A percentile compares a stretch with the other conserved stretches of the same genome.
Evolutionary conservation across 768 basidiomycete genomes (phyloP).

Genomic region (Steccherinum ochraceum): DNA sequence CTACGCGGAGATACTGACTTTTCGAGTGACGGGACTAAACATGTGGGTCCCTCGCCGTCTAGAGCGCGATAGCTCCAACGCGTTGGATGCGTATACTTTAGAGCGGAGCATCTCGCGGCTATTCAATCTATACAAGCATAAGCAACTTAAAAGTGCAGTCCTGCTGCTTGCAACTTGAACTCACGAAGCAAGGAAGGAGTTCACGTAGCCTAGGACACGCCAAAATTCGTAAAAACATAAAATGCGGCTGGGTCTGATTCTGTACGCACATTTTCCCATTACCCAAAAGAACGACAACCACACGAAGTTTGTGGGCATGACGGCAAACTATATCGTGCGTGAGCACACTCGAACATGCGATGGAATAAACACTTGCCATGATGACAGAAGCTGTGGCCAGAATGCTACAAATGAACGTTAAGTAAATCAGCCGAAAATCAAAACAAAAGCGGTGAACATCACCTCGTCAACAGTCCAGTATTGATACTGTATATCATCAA

Average conservation of each 20-base stretch:
- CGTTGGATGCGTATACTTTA: neutral
- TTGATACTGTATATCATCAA: slow-evolving; percentile 14
- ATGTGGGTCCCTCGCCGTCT: neutral
- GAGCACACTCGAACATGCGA: neutral
- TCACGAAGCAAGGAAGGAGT: neutral
- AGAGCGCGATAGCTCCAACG: neutral
- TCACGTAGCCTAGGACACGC: neutral
- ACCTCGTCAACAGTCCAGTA: slow-evolving; percentile 13
- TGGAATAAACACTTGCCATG: slow-evolving; percentile 4
- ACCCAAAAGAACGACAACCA: slow-evolving; percentile 12
- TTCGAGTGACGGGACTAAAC: neutral
- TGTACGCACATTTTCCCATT: slow-evolving; percentile 9
- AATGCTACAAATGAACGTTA: slow-evolving; percentile 1
- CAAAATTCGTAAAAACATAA: neutral
- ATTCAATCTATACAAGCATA: slow-evolving; percentile 8
- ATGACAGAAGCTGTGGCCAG: neutral
- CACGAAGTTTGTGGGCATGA: slow-evolving; percentile 14
- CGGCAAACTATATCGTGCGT: slow-evolving; percentile 5
- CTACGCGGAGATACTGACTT: neutral
- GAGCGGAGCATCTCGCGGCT: slow-evolving; percentile 10
- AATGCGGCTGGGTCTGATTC: neutral
- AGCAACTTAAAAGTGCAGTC: too few relatives aligned
- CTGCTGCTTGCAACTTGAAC: too few relatives aligned
- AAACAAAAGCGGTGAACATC: neutral
- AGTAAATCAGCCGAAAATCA: neutral